These are phyloP conservation scores for Cercospora sp. DNA, from an alignment of 2,329 filamentous ascomycete genomes.

Conservation along the genomic window DNA sequence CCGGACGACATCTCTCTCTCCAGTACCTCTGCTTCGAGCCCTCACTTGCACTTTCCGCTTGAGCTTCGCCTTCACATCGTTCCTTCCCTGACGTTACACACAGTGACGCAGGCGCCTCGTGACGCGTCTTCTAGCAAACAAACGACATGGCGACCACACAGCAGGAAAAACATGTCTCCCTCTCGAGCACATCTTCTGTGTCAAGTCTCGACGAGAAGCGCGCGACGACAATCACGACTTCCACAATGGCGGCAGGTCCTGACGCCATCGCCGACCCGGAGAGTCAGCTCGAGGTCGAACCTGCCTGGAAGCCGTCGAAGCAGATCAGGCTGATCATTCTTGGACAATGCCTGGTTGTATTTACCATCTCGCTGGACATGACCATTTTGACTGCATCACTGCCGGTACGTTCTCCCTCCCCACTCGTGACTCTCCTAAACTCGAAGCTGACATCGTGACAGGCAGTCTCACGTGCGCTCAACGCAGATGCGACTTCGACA, in stretches of 20 bases:
- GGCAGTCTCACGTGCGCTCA: conserved; percentile 40
- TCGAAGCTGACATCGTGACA: conserved; percentile 20
- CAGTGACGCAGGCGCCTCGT: background rate
- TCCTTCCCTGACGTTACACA: background rate
- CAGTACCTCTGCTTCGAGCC: background rate
- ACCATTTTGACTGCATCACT: conserved; percentile 51
- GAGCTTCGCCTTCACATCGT: background rate
- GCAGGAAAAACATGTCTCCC: conserved; percentile 1
- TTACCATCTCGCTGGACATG: conserved; percentile 53
- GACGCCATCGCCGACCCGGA: background rate
- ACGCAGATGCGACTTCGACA: conserved; percentile 41
- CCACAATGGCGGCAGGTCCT: background rate
- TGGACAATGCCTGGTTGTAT: conserved; percentile 46
- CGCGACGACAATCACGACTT: conserved; percentile 7
- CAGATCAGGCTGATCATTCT: conserved; percentile 46
- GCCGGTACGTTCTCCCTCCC: conserved; percentile 38
- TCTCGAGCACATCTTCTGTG: background rate
- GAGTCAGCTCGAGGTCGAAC: background rate
- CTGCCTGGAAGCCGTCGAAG: conserved; percentile 42
- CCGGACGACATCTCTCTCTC: background rate
- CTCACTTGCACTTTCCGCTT: background rate
- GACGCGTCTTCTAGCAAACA: background rate
- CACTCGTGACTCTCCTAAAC: background rate
- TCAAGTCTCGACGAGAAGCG: conserved; percentile 10
- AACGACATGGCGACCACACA: background rate